phyloP scores from a whole-genome alignment of 768 basidiomycete species.

The Mycena venus region DNA sequence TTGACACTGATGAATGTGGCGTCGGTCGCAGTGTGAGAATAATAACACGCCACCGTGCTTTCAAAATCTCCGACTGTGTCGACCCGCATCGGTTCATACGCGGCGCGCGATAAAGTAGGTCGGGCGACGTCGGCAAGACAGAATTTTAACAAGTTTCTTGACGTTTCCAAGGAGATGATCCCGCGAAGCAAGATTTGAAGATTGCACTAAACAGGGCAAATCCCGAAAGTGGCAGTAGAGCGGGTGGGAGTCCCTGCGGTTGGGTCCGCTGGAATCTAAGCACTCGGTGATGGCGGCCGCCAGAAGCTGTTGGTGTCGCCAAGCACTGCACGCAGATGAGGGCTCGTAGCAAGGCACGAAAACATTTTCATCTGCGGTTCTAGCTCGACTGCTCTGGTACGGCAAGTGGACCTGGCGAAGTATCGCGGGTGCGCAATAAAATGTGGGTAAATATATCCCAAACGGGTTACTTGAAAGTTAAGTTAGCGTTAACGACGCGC shows the following conservation, averaged over 20 bases:
- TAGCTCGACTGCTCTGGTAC: not conserved
- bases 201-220: not conserved
- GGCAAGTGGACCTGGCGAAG: not conserved
- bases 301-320: conserved; percentile 11
- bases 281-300: not conserved
- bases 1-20: conserved; percentile 18
- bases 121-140: not conserved
- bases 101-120: not conserved
- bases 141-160: not conserved
- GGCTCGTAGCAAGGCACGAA: not conserved
- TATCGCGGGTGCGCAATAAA: not conserved
- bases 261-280: not conserved
- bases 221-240: not conserved
- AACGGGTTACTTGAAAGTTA: not conserved
- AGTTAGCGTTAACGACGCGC: not conserved
- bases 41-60: not conserved
- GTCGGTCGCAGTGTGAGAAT: conserved; percentile 8
- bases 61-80: conserved; percentile 9
- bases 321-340: not conserved
- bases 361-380: not conserved
- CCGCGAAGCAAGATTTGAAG: not conserved
- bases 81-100: not conserved
- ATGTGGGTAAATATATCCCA: not conserved
- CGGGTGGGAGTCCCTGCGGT: not conserved
- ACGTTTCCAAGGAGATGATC: conserved; percentile 12